Base-by-base conservation (phyloP, 208 protist species). In the Leishmania amazonensis region DNA sequence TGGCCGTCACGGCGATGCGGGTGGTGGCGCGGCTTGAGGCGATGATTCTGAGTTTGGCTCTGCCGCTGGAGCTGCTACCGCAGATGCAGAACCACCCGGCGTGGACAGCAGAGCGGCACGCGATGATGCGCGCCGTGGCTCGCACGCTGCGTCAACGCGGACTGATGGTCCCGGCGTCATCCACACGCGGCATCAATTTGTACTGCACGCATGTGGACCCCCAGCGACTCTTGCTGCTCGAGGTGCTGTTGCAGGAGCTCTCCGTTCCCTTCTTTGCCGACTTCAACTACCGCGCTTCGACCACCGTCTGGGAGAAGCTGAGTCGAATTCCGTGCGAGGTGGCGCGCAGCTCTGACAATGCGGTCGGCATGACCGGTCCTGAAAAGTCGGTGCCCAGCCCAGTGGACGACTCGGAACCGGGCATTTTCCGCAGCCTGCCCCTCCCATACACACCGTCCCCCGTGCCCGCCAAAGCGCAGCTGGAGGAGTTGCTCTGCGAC, bases 201-300 rank as follows among this genome's bases (percentile, higher is more conserved):
- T 81, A 85, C 71, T 85, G 81, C 81, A 78, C 81, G 60, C n/a
- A 68, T 47, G 81, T 81, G 42, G 84, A 84, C 72, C 76, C 70
- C 19, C 77, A 87, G 35, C 68, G 73, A 17, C 87, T 94, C 73
- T 38, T 86, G 76, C 80, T 91, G 53, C 81, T 88, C 7, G 88
- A 94, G 79, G 87, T 86, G 53, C 67, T 91, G 45, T 75, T 94
- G 45, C 88, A 94, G 62, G 79, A 88, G 64, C 73, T 92, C 38
- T 81, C 82, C 58, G 68, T 94, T 19, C 90, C 90, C 17, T 94
- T 94, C 78, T 88, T 94, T 57, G 90, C 90, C 47, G 90, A 94
- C 87, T 83, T 85, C 72, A 91, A 87, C 65, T 84, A 89, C 75
- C 65, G 40, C 45, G 51, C 64, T 9, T 79, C 90, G 31, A 77